phyloP scores from a whole-genome alignment of 2,329 filamentous ascomycete genomes.

The Phyllosticta capitalensis region DNA sequence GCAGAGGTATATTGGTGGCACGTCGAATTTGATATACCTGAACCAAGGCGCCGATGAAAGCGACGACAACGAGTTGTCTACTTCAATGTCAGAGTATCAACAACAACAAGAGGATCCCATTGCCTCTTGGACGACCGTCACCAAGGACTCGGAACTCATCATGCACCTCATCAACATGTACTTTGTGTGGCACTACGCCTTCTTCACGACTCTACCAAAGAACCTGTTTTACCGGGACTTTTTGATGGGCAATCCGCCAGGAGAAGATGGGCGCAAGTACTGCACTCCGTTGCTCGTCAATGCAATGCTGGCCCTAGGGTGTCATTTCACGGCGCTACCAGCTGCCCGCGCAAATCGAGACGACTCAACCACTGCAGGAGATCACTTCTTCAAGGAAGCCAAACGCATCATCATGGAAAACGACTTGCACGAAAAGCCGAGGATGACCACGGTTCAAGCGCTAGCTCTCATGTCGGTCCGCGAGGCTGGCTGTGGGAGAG shows the following conservation, averaged over 20 bases:
- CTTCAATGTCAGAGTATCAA: constrained; percentile 29
- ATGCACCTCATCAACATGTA: constrained; percentile 93
- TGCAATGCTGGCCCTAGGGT: constrained; percentile 84
- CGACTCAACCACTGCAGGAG: constrained; percentile 77
- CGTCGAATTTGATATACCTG: constrained; percentile 83
- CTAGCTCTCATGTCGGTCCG: constrained; percentile 91
- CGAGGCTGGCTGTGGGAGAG: constrained; percentile 86
- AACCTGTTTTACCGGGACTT: constrained; percentile 83
- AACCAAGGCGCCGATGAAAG: constrained; percentile 29
- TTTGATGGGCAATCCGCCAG: constrained; percentile 53
- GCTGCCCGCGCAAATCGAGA: constrained; percentile 62
- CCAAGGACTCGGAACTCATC: constrained; percentile 66
- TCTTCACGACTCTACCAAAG: constrained; percentile 85
- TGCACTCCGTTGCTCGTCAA: constrained; percentile 89
- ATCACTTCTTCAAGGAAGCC: constrained; percentile 92
- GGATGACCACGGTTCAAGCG: constrained; percentile 83
- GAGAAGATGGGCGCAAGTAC: constrained; percentile 44
- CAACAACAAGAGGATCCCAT: constrained; percentile 55
- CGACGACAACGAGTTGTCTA: constrained; percentile 12
- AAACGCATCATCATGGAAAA: constrained; percentile 83
- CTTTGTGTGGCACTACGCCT: constrained; percentile 95
- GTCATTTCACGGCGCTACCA: constrained; percentile 75
- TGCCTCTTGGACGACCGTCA: constrained; percentile 81
- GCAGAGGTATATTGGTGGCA: constrained; percentile 85
- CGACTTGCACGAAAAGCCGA: constrained; percentile 85